phyloP scores from a whole-genome alignment of 495 filamentous ascomycete genomes.

The Annulohypoxylon moriforme region DNA sequence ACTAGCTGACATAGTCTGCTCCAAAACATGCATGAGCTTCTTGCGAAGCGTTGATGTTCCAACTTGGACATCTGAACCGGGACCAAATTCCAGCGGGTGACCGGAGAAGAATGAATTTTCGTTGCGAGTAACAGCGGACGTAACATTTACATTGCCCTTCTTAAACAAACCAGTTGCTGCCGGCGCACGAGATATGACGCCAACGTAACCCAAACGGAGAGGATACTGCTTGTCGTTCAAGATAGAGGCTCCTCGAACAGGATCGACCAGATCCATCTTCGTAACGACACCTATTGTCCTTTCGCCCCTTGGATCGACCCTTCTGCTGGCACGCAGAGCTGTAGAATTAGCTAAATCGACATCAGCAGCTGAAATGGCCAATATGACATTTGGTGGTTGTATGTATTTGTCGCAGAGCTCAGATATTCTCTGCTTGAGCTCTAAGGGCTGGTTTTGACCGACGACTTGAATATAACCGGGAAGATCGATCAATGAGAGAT shows the following conservation, averaged over 20 bases:
- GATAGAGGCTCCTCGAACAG: slow-evolving; percentile 78
- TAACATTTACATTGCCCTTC: slow-evolving; percentile 83
- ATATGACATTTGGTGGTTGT: slow-evolving; percentile 92
- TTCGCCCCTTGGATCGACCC: slow-evolving; percentile 94
- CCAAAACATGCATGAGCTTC: slow-evolving; percentile 96
- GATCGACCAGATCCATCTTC: slow-evolving; percentile 98
- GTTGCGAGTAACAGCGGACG: slow-evolving; percentile 83
- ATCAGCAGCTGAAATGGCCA: slow-evolving; percentile 97
- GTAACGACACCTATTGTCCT: slow-evolving; percentile 97
- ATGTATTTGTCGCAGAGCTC: slow-evolving; percentile 99
- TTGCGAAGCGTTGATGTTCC: slow-evolving; percentile 89
- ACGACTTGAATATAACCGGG: slow-evolving; percentile 98
- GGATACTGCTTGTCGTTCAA: slow-evolving; percentile 92
- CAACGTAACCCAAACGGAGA: slow-evolving; percentile 94
- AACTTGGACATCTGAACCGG: slow-evolving; percentile 74
- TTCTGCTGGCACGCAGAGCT: slow-evolving; percentile 86
- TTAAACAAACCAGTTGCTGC: slow-evolving; percentile 81
- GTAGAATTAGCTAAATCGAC: slow-evolving; percentile 98
- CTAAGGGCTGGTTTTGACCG: slow-evolving; percentile 86
- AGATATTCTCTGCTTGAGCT: slow-evolving; percentile 94
- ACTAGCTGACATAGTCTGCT: slow-evolving; percentile 95
- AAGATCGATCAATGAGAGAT: slow-evolving; percentile 95
- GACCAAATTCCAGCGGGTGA: slow-evolving; percentile 82
- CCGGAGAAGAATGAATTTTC: slow-evolving; percentile 89
- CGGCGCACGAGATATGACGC: slow-evolving; percentile 86